Percentiles rank a stretch among this genome's conserved stretches.
Evolutionary conservation across 2,329 filamentous ascomycete species (phyloP).

Genomic region (Camptophora hylomeconis): DNA sequence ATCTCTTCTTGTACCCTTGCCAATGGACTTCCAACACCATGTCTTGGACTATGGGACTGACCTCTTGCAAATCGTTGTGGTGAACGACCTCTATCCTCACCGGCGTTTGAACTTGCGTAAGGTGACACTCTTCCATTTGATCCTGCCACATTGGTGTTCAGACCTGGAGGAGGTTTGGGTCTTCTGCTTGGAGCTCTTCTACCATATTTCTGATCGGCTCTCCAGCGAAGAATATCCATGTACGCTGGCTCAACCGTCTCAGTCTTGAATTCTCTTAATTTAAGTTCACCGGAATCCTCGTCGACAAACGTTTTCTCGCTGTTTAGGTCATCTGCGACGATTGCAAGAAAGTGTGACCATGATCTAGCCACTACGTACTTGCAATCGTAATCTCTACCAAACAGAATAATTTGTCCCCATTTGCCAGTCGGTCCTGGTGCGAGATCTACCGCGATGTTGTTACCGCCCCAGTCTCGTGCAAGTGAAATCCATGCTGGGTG

Average conservation of each 20-base stretch:
- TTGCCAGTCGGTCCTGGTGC: conserved; percentile 78
- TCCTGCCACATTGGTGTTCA: conserved; percentile 38
- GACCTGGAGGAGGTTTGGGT: conserved; percentile 34
- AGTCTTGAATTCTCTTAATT: conserved; percentile 81
- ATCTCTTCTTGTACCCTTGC: conserved; percentile 34
- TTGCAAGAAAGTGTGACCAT: conserved; percentile 76
- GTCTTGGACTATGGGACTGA: conserved; percentile 31
- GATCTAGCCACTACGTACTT: conserved; percentile 94
- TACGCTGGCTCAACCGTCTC: conserved; percentile 84
- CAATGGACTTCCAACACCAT: conserved; percentile 31
- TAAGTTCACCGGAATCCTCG: conserved; percentile 82
- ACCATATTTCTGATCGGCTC: conserved; percentile 89
- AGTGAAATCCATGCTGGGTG: conserved; percentile 93
- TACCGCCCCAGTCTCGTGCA: conserved; percentile 95
- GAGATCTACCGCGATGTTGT: conserved; percentile 88
- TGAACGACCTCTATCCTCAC: conserved; percentile 35
- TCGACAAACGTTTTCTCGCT: conserved; percentile 87
- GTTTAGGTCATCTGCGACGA: conserved; percentile 77
- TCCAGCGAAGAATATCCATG: conserved; percentile 89
- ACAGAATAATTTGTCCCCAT: conserved; percentile 95
- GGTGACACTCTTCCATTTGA: conserved; percentile 40
- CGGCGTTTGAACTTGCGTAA: conserved; percentile 29
- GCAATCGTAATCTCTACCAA: conserved; percentile 94
- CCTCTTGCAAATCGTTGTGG: conserved; percentile 34
- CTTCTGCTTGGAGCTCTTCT: conserved; percentile 38